A percentile compares a stretch with the other conserved stretches of the same genome.
These are phyloP conservation scores for Leccinum subfulvum DNA, from an alignment of 1,284 basidiomycete genomes.

Conservation along the genomic window DNA sequence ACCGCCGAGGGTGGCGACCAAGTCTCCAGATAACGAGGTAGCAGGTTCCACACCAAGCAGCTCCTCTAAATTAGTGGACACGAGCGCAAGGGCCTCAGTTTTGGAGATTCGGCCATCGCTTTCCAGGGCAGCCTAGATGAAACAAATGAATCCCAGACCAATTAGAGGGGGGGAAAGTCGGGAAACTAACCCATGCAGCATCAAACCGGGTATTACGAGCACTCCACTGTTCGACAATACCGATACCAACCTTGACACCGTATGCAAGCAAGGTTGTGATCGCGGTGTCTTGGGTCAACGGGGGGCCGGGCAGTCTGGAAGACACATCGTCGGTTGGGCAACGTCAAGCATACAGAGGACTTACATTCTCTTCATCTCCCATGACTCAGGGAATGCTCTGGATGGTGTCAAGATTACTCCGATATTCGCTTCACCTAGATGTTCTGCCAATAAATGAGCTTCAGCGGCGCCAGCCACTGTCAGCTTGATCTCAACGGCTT, in stretches of 20 bases:
- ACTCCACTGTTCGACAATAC: conserved; percentile 49
- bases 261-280: conserved; percentile 61
- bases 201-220: conserved; percentile 67
- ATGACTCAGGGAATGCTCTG: conserved; percentile 57
- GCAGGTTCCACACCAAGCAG: conserved; percentile 46
- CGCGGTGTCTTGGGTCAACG: conserved; percentile 66
- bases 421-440: conserved; percentile 69
- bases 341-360: conserved; percentile 14
- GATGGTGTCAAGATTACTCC: conserved; percentile 71
- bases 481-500: conserved; percentile 43
- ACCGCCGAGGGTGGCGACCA: conserved; percentile 50
- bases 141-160: neutral
- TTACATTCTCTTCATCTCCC: conserved; percentile 56
- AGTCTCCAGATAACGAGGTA: conserved; percentile 35
- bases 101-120: conserved; percentile 27
- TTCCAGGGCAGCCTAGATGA: conserved; percentile 26
- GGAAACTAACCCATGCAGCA: conserved; percentile 25
- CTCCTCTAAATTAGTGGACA: conserved; percentile 46
- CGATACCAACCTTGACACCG: conserved; percentile 77
- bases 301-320: conserved; percentile 67
- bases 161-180: neutral
- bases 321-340: conserved; percentile 1
- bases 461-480: conserved; percentile 75
- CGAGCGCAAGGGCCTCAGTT: conserved; percentile 30
- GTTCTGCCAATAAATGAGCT: conserved; percentile 71